Conservation (phyloP, 2,329 filamentous ascomycete species). For the Nothophoma quercina region DNA sequence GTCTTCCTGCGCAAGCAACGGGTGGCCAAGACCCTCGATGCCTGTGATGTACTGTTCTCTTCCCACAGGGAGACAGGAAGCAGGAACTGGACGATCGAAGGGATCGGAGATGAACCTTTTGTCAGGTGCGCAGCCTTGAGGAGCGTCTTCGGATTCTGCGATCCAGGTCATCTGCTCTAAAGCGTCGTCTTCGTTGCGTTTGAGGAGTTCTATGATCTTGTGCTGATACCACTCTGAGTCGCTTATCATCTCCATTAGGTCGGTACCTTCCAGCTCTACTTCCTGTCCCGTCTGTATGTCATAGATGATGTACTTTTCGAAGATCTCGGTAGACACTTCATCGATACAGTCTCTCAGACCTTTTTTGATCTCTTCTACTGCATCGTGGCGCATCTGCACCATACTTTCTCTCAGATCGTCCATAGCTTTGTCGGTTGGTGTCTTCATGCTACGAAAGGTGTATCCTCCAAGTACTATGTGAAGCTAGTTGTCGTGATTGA, state of each 20-base stretch:
- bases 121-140: neutral
- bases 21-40: neutral
- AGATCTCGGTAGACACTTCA: neutral
- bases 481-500: too few species aligned
- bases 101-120: neutral
- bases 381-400: neutral
- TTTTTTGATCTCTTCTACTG: neutral
- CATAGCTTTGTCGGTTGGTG: neutral
- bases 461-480: neutral
- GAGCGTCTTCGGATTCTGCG: neutral
- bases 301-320: neutral
- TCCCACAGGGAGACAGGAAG: neutral
- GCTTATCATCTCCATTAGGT: neutral
- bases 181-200: neutral
- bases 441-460: neutral
- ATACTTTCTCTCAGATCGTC: neutral
- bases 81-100: neutral
- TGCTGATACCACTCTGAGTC: neutral
- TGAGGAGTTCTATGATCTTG: neutral
- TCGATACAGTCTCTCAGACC: neutral
- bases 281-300: neutral
- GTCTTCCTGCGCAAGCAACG: neutral
- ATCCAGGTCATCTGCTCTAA: constrained; percentile 5
- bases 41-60: neutral
- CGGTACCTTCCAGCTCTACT: neutral